phyloP scores from a whole-genome alignment of 768 basidiomycete genomes.

The Kwoniella botswanensis region DNA sequence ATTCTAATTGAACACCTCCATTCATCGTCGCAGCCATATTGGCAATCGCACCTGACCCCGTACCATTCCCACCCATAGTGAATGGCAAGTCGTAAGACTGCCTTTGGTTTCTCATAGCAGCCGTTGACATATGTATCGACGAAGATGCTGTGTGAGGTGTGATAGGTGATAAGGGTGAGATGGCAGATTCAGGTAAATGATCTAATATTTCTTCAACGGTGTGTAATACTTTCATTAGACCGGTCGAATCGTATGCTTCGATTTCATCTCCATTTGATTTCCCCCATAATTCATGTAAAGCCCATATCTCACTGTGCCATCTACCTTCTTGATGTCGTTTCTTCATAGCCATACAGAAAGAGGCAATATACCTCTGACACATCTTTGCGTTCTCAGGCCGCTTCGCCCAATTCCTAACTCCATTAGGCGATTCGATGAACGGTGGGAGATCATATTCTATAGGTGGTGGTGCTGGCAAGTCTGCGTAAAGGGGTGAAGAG shows the following conservation, averaged over 20 bases:
- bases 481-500: constrained; percentile 32
- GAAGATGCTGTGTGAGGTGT: constrained; percentile 29
- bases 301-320: constrained; percentile 78
- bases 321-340: constrained; percentile 67
- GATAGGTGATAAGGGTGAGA: constrained; percentile 59
- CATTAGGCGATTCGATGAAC: constrained; percentile 44
- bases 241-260: constrained; percentile 73
- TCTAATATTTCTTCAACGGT: constrained; percentile 56
- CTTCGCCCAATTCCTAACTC: constrained; percentile 52
- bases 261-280: constrained; percentile 75
- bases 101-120: constrained; percentile 15
- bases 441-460: constrained; percentile 53
- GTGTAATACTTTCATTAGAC: constrained; percentile 78
- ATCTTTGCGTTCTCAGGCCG: constrained; percentile 72
- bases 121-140: constrained; percentile 11
- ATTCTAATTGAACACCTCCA: constrained; percentile 44
- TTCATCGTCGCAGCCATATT: constrained; percentile 52
- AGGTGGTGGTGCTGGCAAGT: constrained; percentile 28
- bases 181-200: constrained; percentile 53
- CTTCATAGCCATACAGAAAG: constrained; percentile 87
- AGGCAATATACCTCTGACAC: constrained; percentile 87
- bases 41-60: constrained; percentile 42
- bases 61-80: constrained; percentile 44
- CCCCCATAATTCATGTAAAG: constrained; percentile 83
- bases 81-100: constrained; percentile 51